These are phyloP conservation scores for Neoboletus magnificus DNA, from an alignment of 768 basidiomycete species.

Conservation along the genomic window DNA sequence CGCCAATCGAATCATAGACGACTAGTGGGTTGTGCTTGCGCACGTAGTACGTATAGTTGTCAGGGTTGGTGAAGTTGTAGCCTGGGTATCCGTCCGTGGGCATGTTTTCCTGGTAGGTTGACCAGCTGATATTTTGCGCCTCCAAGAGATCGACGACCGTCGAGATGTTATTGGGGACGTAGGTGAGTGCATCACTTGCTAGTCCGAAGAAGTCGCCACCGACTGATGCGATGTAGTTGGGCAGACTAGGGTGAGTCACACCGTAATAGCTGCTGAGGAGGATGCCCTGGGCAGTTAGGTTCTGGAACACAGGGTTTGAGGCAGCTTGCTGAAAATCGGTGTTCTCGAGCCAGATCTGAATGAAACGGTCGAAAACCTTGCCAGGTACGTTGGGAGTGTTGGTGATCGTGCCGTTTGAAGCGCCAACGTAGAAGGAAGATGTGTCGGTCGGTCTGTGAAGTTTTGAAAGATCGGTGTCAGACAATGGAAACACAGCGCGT, in stretches of 20 bases:
- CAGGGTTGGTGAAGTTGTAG: conserved; percentile 33
- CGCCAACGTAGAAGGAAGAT: conserved; percentile 41
- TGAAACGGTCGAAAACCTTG: conserved; percentile 45
- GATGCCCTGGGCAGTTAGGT: conserved; percentile 50
- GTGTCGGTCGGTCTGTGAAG: conserved; percentile 24
- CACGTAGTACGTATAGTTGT: conserved; percentile 47
- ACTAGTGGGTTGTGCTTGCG: conserved; percentile 57
- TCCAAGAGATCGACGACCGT: conserved; percentile 62
- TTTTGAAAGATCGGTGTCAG: background rate
- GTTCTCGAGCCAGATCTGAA: conserved; percentile 63
- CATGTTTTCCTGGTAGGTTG: conserved; percentile 58
- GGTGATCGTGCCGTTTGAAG: conserved; percentile 41
- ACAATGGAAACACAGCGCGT: background rate
- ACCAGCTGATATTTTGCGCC: conserved; percentile 55
- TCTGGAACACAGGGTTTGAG: conserved; percentile 28
- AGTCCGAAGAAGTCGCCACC: conserved; percentile 56
- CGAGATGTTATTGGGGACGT: conserved; percentile 46
- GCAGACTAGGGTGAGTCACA: conserved; percentile 58
- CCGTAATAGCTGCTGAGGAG: conserved; percentile 44
- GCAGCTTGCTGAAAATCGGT: conserved; percentile 44
- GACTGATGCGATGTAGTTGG: conserved; percentile 49
- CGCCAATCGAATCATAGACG: conserved; percentile 49
- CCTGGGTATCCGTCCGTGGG: conserved; percentile 46
- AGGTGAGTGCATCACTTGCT: conserved; percentile 35
- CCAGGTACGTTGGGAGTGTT: conserved; percentile 39